Base-by-base conservation (phyloP, 2,329 filamentous ascomycete species). In the Scolecobasidium constrictum region DNA sequence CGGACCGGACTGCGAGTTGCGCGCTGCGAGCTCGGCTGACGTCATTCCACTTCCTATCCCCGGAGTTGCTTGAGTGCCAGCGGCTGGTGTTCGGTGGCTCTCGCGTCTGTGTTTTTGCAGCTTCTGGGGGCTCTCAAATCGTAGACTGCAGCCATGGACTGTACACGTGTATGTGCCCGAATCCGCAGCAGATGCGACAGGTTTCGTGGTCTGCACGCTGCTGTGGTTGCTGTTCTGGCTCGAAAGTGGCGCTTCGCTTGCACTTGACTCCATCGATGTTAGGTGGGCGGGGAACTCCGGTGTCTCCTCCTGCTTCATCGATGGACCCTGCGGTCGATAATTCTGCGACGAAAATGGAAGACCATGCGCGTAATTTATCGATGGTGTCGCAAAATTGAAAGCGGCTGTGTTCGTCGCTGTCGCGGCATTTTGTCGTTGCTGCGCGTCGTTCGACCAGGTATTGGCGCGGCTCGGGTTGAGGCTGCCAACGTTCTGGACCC, bases 21-120 rank as follows among this genome's bases (percentile, higher is more conserved):
- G 71, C 35, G 68, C 66, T 31, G 81, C 52, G 23, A 75, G 67
- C 49, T 69, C 68, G 46, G 70, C 65, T 52, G 59, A 67, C 61
- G 79, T 70, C 66, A 71, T 68, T 41, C 61, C 60, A 31, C 53
- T 57, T 31, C 57, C 56, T 19, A 53, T 42, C 17, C 47, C 46
- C 11, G 50, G 48, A 19, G 48, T 48, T 9, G 35, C 40, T 35
- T 44, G 33, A 21, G 46, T 18, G 49, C 3, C 49, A 50, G 16
- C 48, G 45, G n/a, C 45, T 11, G 48, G 43, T 63, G 62, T 43
- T 38, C 90, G 78, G 59, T 98, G 92, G 4, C 81, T 85, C 58
- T 98, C 92, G 18, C 88, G 79, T 69, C 95, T 95, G 68, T 98
- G 92, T 65, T 92, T 92, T 60, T 96, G 88, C 3, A 98, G 72